These are phyloP conservation scores for Podospora anserina DNA, from an alignment of 495 filamentous ascomycete species.

Conservation along the genomic window DNA sequence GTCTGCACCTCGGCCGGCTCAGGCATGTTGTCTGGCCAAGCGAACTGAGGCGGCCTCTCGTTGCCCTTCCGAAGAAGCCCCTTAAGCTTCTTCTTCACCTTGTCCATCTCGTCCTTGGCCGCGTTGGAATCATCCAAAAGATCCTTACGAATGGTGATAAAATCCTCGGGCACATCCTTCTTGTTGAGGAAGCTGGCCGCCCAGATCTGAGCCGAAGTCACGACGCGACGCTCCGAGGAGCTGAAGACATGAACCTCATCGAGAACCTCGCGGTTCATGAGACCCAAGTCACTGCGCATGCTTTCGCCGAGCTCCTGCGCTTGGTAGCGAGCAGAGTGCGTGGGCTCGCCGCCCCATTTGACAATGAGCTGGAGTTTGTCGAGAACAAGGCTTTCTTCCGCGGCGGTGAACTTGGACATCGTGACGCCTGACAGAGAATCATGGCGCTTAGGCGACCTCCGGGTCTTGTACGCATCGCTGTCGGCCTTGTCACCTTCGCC, in stretches of 20 bases:
- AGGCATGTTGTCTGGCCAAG: constrained; percentile 93
- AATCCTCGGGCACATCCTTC: constrained; percentile 78
- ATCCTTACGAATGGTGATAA: constrained; percentile 87
- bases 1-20: constrained; percentile 87
- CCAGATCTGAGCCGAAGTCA: constrained; percentile 96
- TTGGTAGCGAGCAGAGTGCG: constrained; percentile 94
- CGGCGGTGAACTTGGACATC: constrained; percentile 83
- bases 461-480: constrained; percentile 21
- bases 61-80: constrained; percentile 82
- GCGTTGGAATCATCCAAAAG: constrained; percentile 96
- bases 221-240: constrained; percentile 90
- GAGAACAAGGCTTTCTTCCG: constrained; percentile 80
- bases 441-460: constrained; percentile 55
- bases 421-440: constrained; percentile 85
- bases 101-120: constrained; percentile 99
- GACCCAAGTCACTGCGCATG: constrained; percentile 88
- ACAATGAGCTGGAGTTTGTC: constrained; percentile 97
- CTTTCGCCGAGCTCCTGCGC: constrained; percentile 89
- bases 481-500: constrained; percentile 18
- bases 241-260: constrained; percentile 90
- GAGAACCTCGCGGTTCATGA: constrained; percentile 89
- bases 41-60: constrained; percentile 85
- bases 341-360: constrained; percentile 98
- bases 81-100: constrained; percentile 98
- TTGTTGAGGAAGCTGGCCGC: constrained; percentile 82